Evolutionary conservation across 192 early-diverging fungal genomes (phyloP).

Genomic region (Linnemannia exigua): DNA sequence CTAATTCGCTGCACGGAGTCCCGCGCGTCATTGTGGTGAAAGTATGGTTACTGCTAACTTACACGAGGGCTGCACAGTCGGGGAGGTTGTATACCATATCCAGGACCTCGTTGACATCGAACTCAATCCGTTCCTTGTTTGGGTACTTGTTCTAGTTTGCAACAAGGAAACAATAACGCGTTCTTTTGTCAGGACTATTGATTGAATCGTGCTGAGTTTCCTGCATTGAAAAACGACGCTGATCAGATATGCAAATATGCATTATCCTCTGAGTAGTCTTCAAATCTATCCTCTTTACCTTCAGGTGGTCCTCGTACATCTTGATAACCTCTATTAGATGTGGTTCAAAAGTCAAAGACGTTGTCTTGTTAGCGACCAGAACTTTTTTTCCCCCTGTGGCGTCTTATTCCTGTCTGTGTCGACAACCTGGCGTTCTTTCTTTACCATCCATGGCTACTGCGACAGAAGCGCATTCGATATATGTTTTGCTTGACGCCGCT

Average conservation of each 20-base stretch:
- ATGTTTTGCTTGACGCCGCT: constrained; percentile 49
- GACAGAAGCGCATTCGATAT: constrained; percentile 48
- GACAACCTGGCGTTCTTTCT: not conserved
- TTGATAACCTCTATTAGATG: constrained; percentile 40
- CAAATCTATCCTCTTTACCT: constrained; percentile 22
- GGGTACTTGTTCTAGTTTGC: constrained; percentile 47
- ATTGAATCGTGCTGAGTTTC: not conserved
- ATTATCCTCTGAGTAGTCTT: not conserved
- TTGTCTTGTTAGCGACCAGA: not conserved
- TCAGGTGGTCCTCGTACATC: constrained; percentile 52
- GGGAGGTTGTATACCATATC: constrained; percentile 56
- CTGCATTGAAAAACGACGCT: no score
- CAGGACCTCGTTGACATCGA: constrained; percentile 53
- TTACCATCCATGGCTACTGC: constrained; percentile 58
- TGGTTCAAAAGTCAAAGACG: not conserved
- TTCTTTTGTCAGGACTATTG: not conserved
- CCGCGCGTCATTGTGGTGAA: no score
- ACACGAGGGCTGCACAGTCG: constrained; percentile 54
- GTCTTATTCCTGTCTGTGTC: not conserved
- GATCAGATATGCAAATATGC: no score
- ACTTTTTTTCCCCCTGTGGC: not conserved
- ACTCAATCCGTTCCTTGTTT: constrained; percentile 49
- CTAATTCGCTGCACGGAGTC: not conserved
- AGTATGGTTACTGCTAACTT: no score
- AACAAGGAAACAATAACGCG: not conserved